Evolutionary conservation across 495 filamentous ascomycete genomes (phyloP).

Genomic region (Penicillium soppii): DNA sequence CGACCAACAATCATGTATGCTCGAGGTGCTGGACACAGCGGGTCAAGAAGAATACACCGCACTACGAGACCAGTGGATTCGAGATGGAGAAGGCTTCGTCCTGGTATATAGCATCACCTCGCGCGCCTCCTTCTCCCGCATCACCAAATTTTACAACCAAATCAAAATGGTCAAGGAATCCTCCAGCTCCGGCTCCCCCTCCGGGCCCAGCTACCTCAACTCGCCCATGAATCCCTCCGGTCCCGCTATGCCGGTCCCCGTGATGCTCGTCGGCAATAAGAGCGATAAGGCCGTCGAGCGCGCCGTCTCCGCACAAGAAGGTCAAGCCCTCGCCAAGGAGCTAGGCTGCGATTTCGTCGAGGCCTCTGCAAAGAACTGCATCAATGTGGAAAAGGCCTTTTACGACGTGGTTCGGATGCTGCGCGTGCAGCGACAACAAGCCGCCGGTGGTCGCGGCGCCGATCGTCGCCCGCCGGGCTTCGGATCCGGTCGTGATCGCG

Average conservation of each 20-base stretch:
- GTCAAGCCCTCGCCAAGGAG: conserved; percentile 85
- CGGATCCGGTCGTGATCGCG: conserved; percentile 36
- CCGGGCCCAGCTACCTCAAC: conserved; percentile 53
- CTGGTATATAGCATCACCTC: conserved; percentile 98
- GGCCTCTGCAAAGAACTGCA: conserved; percentile 98
- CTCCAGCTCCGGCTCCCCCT: conserved; percentile 68
- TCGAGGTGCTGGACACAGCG: conserved; percentile 96
- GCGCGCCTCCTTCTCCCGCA: conserved; percentile 88
- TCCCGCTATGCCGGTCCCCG: conserved; percentile 70
- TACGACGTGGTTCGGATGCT: conserved; percentile 95
- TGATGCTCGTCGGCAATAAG: conserved; percentile 99
- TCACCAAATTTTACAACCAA: conserved; percentile 92
- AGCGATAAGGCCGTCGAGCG: conserved; percentile 93
- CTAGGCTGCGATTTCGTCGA: conserved; percentile 97
- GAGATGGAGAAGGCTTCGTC: conserved; percentile 96
- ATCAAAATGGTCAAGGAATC: conserved; percentile 98
- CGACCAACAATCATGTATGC: conserved; percentile 94
- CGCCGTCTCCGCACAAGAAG: conserved; percentile 95
- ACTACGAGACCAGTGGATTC: conserved; percentile 95
- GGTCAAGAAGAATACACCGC: conserved; percentile 99
- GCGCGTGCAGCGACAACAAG: conserved; percentile 72
- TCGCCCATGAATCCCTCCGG: conserved; percentile 68
- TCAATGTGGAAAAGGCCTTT: conserved; percentile 98
- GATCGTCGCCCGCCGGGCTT: conserved; percentile 43
- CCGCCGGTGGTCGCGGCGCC: conserved; percentile 34